Percentiles rank a stretch among this genome's conserved stretches.
Evolutionary conservation across 2,329 filamentous ascomycete species (phyloP).

Genomic region (Arthrinium puccinioides): DNA sequence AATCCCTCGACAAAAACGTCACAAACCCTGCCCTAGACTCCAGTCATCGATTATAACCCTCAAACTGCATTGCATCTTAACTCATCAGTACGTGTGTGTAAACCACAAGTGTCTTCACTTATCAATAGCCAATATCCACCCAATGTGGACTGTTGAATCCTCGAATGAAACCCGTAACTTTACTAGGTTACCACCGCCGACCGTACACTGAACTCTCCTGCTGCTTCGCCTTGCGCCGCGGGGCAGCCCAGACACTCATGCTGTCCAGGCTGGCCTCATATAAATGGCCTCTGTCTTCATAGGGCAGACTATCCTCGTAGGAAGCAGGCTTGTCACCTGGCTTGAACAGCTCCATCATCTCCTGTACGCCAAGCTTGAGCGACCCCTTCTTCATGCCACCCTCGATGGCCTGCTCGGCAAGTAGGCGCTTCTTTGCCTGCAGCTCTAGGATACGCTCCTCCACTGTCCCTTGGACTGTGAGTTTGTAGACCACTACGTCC

Average conservation of each 20-base stretch:
- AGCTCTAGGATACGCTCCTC: slow-evolving; percentile 93
- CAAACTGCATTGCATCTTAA: too few relatives aligned
- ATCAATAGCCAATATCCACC: too few relatives aligned
- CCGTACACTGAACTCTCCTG: slow-evolving; percentile 33
- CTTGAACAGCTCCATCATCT: slow-evolving; percentile 86
- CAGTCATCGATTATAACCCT: too few relatives aligned
- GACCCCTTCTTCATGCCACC: slow-evolving; percentile 62
- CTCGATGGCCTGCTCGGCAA: slow-evolving; percentile 90
- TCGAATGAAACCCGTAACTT: too few relatives aligned
- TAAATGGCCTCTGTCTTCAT: neutral
- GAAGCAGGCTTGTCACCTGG: slow-evolving; percentile 53
- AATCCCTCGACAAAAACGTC: too few relatives aligned
- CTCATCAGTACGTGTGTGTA: too few relatives aligned
- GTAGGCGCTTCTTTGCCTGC: slow-evolving; percentile 85
- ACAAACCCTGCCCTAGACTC: too few relatives aligned
- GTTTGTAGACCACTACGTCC: slow-evolving; percentile 90
- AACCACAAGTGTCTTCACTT: too few relatives aligned
- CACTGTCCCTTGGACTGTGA: slow-evolving; percentile 79
- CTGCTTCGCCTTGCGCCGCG: slow-evolving; percentile 11
- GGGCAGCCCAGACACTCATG: slow-evolving; percentile 3
- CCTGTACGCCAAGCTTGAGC: slow-evolving; percentile 83
- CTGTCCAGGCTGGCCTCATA: neutral
- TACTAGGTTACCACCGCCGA: slow-evolving; percentile 29
- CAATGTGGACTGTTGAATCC: too few relatives aligned
- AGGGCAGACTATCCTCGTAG: too few relatives aligned